Base-by-base conservation (phyloP, 2,329 filamentous ascomycete species). In the Cyclaneusma minus region DNA sequence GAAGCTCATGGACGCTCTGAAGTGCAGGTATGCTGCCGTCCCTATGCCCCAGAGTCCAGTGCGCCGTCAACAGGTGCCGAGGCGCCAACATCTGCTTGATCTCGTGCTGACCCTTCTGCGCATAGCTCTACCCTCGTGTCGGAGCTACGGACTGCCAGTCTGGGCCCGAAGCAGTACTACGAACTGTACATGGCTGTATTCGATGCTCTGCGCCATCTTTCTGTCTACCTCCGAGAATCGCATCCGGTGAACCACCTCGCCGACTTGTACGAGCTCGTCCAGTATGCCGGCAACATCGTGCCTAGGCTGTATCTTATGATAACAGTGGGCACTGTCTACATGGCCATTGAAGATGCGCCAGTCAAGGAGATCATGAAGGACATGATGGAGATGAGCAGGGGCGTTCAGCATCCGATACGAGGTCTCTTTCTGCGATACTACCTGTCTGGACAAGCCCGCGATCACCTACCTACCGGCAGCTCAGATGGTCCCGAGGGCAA, bases 331-430 rank as follows among this genome's bases (percentile, higher is more conserved):
- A 98, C 89, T 3, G 91, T 93, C 25, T 98, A 98, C 61, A 98
- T 98, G 89, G 77, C 82, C 14, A 91, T 98, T 47, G 80, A 89
- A 45, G 89, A 95, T 64, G 89, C 91, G 31, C 89, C 89, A 1
- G 89, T 98, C 40, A 98, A 98, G 58, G 89, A 98, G 60, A 83
- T 98, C 35, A 98, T 98, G 89, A 98, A 98, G 57, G 89, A 98
- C 53, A 98, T 98, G 89, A 98, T 98, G 89, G 89, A 98, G 55
- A 98, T 98, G 89, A 95, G 84, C 55, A 71, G 89, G 36, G 89
- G 89, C 30, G 85, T 98, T 13, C 89, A 98, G 48, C 89, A 98
- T 53, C 89, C 89, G 10, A 85, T 94, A 35, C 81, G 89, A 31
- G 89, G 89, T 11, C 63, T 98, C 29, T 98, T 98, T 50, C 58